Evolutionary conservation across 225 moss, liverwort and hornwort species (phyloP).

Genomic region (Anthoceros angustus): DNA sequence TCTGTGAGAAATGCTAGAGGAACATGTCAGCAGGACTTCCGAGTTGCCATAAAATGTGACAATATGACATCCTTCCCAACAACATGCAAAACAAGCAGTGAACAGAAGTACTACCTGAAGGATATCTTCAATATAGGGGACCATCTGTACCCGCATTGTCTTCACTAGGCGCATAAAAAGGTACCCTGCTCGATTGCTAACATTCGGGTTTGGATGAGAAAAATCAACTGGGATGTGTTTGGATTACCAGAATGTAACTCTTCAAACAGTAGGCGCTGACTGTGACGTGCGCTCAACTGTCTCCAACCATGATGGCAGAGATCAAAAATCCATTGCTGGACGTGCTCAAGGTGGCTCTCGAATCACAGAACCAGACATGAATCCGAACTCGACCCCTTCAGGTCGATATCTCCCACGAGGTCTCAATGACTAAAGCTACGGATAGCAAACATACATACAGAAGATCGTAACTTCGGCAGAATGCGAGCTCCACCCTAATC

Average conservation of each 20-base stretch:
- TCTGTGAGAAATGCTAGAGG: constrained; percentile 23
- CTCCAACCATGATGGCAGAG: not conserved
- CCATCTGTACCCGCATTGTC: constrained; percentile 67
- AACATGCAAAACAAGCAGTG: not conserved
- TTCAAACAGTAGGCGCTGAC: not conserved
- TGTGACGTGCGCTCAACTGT: constrained; percentile 7
- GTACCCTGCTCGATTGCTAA: constrained; percentile 79
- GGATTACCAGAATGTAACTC: no score
- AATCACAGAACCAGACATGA: constrained; percentile 37
- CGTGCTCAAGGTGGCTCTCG: constrained; percentile 48
- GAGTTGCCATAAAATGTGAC: not conserved
- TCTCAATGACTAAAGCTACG: no score
- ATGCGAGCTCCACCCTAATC: no score
- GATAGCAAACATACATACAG: no score
- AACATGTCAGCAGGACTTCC: not conserved
- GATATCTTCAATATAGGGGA: constrained; percentile 73
- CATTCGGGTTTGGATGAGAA: constrained; percentile 14
- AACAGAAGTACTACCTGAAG: constrained; percentile 45
- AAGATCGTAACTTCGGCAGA: no score
- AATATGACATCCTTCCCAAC: not conserved
- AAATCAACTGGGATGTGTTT: no score
- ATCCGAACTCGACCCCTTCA: not conserved
- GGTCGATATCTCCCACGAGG: no score
- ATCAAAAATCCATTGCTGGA: constrained; percentile 10
- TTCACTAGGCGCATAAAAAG: constrained; percentile 91